These are phyloP conservation scores for Ophiorrhiza pumila DNA, from an alignment of 257 asterid species.

Conservation along the genomic window DNA sequence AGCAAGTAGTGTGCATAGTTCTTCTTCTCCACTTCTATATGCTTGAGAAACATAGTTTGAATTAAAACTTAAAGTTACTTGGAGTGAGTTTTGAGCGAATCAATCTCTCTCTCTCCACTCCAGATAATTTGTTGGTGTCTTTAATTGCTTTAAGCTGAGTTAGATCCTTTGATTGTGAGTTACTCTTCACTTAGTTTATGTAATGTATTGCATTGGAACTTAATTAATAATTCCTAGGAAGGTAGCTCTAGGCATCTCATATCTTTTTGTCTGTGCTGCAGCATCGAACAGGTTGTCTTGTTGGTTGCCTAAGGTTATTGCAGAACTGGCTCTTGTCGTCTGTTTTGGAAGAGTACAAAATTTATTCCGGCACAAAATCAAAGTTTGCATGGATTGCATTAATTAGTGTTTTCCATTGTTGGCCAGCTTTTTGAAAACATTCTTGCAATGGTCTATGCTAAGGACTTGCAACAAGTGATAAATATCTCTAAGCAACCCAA, in stretches of 20 bases:
- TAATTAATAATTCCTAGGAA: neutral
- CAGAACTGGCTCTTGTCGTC: conserved; percentile 48
- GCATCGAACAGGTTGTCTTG: conserved; percentile 53
- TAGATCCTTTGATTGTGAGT: neutral
- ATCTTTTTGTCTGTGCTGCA: conserved; percentile 15
- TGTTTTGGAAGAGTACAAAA: conserved; percentile 44
- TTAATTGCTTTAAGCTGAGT: neutral
- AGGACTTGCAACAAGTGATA: no score
- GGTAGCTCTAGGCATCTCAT: conserved; percentile 8
- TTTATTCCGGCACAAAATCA: conserved; percentile 35
- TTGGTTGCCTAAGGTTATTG: conserved; percentile 46
- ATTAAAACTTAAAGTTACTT: neutral
- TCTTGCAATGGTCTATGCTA: no score
- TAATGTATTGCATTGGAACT: neutral
- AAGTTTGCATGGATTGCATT: no score
- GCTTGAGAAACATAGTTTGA: neutral
- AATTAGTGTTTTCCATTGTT: no score
- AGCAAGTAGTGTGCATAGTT: neutral
- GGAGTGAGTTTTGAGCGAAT: neutral
- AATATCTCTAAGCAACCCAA: no score
- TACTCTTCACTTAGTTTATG: neutral
- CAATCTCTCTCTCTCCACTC: neutral
- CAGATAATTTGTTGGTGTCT: neutral
- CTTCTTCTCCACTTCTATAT: neutral
- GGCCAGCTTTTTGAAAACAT: no score